Percentiles rank a stretch among this genome's conserved stretches.
These are phyloP conservation scores for Boletus semigastroideus DNA, from an alignment of 1,284 basidiomycete genomes.

Conservation along the genomic window DNA sequence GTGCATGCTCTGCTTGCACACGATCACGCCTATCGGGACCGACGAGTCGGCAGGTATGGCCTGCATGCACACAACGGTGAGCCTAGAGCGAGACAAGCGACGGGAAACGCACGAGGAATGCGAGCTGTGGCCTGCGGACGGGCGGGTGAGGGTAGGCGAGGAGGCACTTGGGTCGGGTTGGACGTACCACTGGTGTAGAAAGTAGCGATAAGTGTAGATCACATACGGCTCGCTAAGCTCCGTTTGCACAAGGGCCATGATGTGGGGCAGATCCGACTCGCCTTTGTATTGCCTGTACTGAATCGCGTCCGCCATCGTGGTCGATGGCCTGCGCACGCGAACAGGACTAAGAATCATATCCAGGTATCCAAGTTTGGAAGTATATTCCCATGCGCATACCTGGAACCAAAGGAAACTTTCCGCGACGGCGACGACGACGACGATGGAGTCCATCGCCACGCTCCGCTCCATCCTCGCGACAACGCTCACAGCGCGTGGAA, in stretches of 20 bases:
- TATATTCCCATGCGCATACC: background rate
- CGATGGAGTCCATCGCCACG: slow-evolving; percentile 45
- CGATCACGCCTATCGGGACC: slow-evolving; percentile 84
- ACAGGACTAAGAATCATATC: background rate
- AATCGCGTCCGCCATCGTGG: slow-evolving; percentile 37
- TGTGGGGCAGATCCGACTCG: slow-evolving; percentile 75
- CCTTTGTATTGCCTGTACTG: slow-evolving; percentile 71
- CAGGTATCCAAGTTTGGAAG: background rate
- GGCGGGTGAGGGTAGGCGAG: slow-evolving; percentile 5
- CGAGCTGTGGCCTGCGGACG: slow-evolving; percentile 81
- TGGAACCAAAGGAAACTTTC: too few relatives aligned
- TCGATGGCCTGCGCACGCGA: background rate
- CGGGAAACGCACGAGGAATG: slow-evolving; percentile 73
- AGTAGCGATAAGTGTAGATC: slow-evolving; percentile 92
- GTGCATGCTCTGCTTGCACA: slow-evolving; percentile 94
- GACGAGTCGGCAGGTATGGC: slow-evolving; percentile 47
- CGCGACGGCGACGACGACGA: background rate
- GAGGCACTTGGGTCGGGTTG: background rate
- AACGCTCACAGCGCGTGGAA: slow-evolving; percentile 40
- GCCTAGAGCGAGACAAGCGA: background rate
- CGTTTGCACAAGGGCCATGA: slow-evolving; percentile 86
- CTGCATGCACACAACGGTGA: slow-evolving; percentile 17
- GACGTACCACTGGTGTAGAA: slow-evolving; percentile 87
- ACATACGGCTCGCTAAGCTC: slow-evolving; percentile 97
- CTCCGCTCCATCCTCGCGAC: slow-evolving; percentile 44